Evolutionary conservation across 179 eudicot species (phyloP), one percentile per base, ranked within the genome.

Genomic region (Silene vulgaris): DNA sequence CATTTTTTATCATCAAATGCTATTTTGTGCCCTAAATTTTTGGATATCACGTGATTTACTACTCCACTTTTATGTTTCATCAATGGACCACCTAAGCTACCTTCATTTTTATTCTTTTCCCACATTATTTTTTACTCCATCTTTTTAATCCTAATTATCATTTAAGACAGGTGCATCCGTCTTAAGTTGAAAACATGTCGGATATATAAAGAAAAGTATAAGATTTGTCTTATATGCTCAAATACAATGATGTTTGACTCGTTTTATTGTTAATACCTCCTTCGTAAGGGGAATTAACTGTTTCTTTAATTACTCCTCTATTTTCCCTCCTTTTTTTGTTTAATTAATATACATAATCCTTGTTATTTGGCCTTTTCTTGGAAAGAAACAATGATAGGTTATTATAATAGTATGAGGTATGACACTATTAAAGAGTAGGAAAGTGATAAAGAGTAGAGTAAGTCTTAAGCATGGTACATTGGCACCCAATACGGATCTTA

Each of bases 31-130:
- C 78, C 57, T 62, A 21, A 64, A 26, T 52, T 52, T 78, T 59
- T 43, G 76, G 74, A 65, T 66, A 4, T 79, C 82, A 79, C 82
- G 82, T 79, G 82, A 48, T 69, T 67, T 50, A 40, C 71, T 74
- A 30, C 28, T 6, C 20, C 32, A 61, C 78, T 69, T 69, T 74
- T 69, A 67, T 73, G 69, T 59, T 43, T 4, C 64, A 43, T 8
- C 14, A n/a, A 60, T 65, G 81, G 81, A 74, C 81, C 81, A 74
- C 81, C 21, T 9, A 65, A 7, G 1, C 26, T 8, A 7, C 3
- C 26, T 8, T 16, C 0, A 29, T 37, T 19, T 62, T 13, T 73
- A 21, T 78, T 17, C 40, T 35, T 32, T 12, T 50, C 17, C 28
- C 9, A 16, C 45, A 74, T 26, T 23, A 74, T 26, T 16, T 20